Base-by-base conservation (phyloP, 2,329 filamentous ascomycete species). In the Colletotrichum ledebouriae region DNA sequence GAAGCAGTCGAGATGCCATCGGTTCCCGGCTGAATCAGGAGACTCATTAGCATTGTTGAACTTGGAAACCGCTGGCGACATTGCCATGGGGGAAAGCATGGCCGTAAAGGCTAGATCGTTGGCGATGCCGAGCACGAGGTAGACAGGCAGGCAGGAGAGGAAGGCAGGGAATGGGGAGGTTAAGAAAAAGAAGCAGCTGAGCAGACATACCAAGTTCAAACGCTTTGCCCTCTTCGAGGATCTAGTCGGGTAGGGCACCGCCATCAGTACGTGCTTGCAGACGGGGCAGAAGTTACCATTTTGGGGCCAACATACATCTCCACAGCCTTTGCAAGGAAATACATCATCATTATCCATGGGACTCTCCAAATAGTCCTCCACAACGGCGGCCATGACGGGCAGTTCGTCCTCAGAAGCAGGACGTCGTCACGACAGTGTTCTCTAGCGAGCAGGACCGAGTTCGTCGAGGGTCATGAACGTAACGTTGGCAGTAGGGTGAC, bases 1-100 rank as follows among this genome's bases (percentile, higher is more conserved):
- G 83, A 99, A 99, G 85, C 96, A 99, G 83, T 98, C 93, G 76
- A 99, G 93, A 85, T 99, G 96, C 96, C 95, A 98, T 87, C 95
- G 89, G 80, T 97, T 96, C 71, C 94, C 94, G 79, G 95, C 94
- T 59, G 52, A 68, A 13, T n/a, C 63, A n/a, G 58, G 37, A 72
- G 70, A 63, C 34, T 66, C 20, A 68, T 78, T 70, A 78, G 75
- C 73, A 34, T 42, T 50, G 20, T 64, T 57, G 64, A 71, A 69
- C 52, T 71, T 71, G n/a, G 71, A 72, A 25, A 72, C 46, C 25
- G 47, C 65, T 34, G 67, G 57, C 57, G 69, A 53, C 55, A 69
- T 64, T 29, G 63, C 53, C 61, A 56, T 58, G 39, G 57, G 44
- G 22, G 63, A 67, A 52, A 69, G 56, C 57, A 52, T 67, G 22